Conservation (phyloP, 2,329 filamentous ascomycete genomes). For the Aspergillus melleus region DNA sequence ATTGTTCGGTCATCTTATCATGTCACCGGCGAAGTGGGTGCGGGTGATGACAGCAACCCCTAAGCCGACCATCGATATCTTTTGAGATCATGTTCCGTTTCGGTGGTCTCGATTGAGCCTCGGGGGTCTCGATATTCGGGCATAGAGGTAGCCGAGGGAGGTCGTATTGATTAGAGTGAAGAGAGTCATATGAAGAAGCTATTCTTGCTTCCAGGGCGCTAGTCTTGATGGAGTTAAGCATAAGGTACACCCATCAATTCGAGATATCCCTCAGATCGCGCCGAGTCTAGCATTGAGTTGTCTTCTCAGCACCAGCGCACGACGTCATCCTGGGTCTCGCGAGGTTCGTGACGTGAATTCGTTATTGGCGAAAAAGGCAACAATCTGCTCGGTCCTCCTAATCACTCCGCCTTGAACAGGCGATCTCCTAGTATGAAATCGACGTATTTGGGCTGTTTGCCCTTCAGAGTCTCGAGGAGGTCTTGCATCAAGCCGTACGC, state of each 20-base stretch:
- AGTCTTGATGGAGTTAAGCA: background rate
- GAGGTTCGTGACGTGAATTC: background rate
- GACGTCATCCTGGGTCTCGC: background rate
- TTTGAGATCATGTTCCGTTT: background rate
- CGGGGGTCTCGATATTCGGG: background rate
- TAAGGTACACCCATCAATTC: background rate
- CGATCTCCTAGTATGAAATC: slow-evolving; percentile 60
- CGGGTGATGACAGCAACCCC: background rate
- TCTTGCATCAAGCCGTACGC: slow-evolving; percentile 82
- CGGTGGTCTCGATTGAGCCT: background rate
- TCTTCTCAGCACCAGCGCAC: background rate
- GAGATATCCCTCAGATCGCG: background rate
- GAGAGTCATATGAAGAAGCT: background rate
- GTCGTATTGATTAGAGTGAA: background rate
- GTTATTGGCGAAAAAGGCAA: background rate
- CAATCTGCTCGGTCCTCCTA: slow-evolving; percentile 12
- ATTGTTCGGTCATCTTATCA: background rate
- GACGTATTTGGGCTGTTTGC: slow-evolving; percentile 72
- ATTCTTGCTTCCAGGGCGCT: background rate
- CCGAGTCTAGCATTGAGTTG: background rate
- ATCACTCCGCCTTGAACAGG: slow-evolving; percentile 24
- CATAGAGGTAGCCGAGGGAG: background rate
- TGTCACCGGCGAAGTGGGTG: background rate
- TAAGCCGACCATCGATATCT: background rate
- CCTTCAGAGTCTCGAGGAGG: slow-evolving; percentile 65